Percentiles rank a stretch among this genome's conserved stretches.
phyloP scores from a whole-genome alignment of 2,329 filamentous ascomycete species.

The Aspergillus sp. region DNA sequence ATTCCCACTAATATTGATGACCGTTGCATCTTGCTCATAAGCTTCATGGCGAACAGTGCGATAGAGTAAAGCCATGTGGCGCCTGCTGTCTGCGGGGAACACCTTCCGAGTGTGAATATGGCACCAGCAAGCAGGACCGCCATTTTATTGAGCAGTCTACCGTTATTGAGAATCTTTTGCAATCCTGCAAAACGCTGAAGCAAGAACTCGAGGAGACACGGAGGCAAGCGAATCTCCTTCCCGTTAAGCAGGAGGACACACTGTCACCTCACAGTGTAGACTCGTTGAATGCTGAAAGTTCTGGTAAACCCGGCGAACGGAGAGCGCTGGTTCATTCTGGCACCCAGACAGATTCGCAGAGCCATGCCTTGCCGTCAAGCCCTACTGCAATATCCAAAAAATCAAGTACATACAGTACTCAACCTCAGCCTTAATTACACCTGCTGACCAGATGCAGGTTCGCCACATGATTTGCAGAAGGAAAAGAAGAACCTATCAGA shows the following conservation, averaged over 20 bases:
- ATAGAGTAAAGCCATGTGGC: constrained; percentile 25
- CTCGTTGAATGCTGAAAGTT: not conserved
- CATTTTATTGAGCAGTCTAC: constrained; percentile 23
- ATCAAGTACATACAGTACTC: no score
- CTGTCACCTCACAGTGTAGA: not conserved
- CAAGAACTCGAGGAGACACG: constrained; percentile 14
- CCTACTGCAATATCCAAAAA: no score
- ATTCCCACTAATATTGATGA: not conserved
- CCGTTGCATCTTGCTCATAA: not conserved
- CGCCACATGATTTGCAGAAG: not conserved
- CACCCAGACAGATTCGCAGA: no score
- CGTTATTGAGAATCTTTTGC: constrained; percentile 20
- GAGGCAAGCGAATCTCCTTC: constrained; percentile 9
- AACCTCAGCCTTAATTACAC: no score
- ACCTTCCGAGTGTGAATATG: constrained; percentile 26
- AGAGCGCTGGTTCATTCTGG: no score
- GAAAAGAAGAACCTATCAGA: constrained; percentile 11
- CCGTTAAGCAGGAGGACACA: constrained; percentile 10
- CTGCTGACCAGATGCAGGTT: no score
- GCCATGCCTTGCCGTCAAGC: no score
- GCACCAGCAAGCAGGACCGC: constrained; percentile 23
- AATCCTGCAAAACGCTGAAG: constrained; percentile 15
- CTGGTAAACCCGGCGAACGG: no score
- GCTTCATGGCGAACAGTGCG: constrained; percentile 17
- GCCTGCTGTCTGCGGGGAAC: constrained; percentile 24